Base-by-base conservation (phyloP, 2,329 filamentous ascomycete species). In the Fusarium citri region DNA sequence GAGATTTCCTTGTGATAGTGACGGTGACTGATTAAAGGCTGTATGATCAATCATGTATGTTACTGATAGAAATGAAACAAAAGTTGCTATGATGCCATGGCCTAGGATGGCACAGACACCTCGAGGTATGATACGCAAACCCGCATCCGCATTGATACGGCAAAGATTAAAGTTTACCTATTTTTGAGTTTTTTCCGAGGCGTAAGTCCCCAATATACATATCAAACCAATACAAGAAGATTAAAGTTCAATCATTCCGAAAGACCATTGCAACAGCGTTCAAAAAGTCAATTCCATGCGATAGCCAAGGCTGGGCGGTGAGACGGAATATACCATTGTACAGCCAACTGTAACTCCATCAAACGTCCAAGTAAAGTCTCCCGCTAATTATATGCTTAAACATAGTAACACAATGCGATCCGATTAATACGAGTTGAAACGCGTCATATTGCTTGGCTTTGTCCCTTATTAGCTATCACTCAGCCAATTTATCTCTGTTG, bases 361-460 rank as follows among this genome's bases (percentile, higher is more conserved):
- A 37, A 3, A 12, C 34, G 18, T 12, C 10, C 34, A 37, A 7
- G 3, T 37, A 3, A 25, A 8, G 6, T 5, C 5, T 22, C 14
- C 34, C 5, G 10, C 34, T 37, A n/a, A 4, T n/a, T 7, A 10
- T n/a, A 37, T 37, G 34, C 10, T n/a, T 12, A n/a, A 11, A 12
- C 18, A n/a, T 37, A 37, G 18, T 6, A 37, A 7, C 18, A 37
- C 18, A n/a, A n/a, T n/a, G 34, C 10, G 18, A 37, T 37, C 18
- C 18, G 3, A 12, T n/a, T 4, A 0, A n/a, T 12, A 37, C 34
- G 34, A 37, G 10, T 0, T 6, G 18, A 18, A 37, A 37, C 0
- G 10, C 34, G 18, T 37, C 18, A n/a, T 37, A 0, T 23, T 11
- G 6, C 18, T 50, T 16, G 8, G 8, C 4, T 43, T 23, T 10